These are phyloP conservation scores for Pichia norvegensis DNA, from an alignment of 1,139 yeast species.

Conservation along the genomic window DNA sequence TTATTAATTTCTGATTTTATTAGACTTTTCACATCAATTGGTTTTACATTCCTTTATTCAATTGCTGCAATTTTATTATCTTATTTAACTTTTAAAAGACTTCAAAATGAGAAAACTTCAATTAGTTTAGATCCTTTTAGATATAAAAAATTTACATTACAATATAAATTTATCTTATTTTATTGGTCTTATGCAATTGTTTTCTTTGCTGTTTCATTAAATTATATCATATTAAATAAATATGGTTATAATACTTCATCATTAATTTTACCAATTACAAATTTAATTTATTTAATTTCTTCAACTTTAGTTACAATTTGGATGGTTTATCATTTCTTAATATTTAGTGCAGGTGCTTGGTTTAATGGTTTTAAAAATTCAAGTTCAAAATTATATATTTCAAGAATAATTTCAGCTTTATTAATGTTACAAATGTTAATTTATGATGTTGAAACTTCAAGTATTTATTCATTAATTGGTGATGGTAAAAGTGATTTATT, in stretches of 20 bases:
- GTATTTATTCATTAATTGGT: slow-evolving; percentile 24
- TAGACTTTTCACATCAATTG: slow-evolving; percentile 19
- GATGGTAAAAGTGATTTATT: slow-evolving; percentile 18
- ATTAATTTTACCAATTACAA: slow-evolving; percentile 16
- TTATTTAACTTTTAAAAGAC: slow-evolving; percentile 12
- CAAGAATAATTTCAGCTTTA: slow-evolving; percentile 16
- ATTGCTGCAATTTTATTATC: slow-evolving; percentile 13
- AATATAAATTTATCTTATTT: slow-evolving; percentile 23
- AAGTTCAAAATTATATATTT: slow-evolving; percentile 11
- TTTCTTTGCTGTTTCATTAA: slow-evolving; percentile 16
- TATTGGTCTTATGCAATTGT: slow-evolving; percentile 16
- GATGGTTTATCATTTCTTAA: slow-evolving; percentile 25
- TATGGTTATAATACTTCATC: slow-evolving; percentile 21
- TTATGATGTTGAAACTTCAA: slow-evolving; percentile 24
- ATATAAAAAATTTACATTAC: slow-evolving; percentile 20
- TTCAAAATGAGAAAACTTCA: slow-evolving; percentile 17
- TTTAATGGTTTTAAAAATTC: slow-evolving; percentile 16
- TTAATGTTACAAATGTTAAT: slow-evolving; percentile 23
- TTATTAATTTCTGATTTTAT: slow-evolving; percentile 24
- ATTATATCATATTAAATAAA: slow-evolving; percentile 21
- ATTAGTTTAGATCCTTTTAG: slow-evolving; percentile 15
- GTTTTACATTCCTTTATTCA: slow-evolving; percentile 19
- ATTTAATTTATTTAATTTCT: slow-evolving; percentile 16
- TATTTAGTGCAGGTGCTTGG: slow-evolving; percentile 26
- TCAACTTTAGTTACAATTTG: slow-evolving; percentile 24